Evolutionary conservation across 1,284 basidiomycete species (phyloP).

Genomic region (Malassezia obtusa): DNA sequence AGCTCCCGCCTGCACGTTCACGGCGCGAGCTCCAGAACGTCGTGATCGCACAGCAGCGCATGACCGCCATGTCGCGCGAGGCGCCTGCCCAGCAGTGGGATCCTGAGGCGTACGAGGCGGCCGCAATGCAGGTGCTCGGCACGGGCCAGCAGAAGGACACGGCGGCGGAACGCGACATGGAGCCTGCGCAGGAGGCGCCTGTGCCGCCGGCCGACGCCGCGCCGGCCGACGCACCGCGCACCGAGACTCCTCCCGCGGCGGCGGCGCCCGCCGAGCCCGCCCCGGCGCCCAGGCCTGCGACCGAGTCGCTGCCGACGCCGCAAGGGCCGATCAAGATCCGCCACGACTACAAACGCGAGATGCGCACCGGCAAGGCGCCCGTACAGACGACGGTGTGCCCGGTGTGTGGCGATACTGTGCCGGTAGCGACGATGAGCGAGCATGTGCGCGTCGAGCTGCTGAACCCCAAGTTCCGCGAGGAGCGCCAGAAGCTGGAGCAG

Average conservation of each 20-base stretch:
- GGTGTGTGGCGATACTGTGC: slow-evolving; percentile 86
- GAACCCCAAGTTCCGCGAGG: slow-evolving; percentile 62
- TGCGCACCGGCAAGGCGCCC: slow-evolving; percentile 18
- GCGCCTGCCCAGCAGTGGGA: slow-evolving; percentile 2
- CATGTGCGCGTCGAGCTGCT: slow-evolving; percentile 97
- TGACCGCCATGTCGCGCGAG: slow-evolving; percentile 98
- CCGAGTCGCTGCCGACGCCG: not conserved
- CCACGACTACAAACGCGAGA: slow-evolving; percentile 77
- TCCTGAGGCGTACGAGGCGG: slow-evolving; percentile 54
- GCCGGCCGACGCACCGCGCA: not conserved
- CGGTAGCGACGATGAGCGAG: slow-evolving; percentile 86
- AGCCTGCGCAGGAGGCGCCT: not conserved
- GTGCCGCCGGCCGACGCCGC: not conserved
- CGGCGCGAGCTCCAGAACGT: slow-evolving; percentile 89
- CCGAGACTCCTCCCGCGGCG: slow-evolving; percentile 1
- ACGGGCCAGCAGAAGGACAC: slow-evolving; percentile 51
- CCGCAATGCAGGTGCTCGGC: slow-evolving; percentile 45
- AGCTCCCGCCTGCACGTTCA: slow-evolving; percentile 87
- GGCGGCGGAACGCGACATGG: slow-evolving; percentile 60
- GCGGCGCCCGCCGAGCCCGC: slow-evolving; percentile 17
- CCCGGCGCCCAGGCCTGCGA: not conserved
- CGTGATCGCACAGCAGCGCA: slow-evolving; percentile 91
- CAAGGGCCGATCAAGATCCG: slow-evolving; percentile 56
- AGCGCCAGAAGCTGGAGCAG: slow-evolving; percentile 37
- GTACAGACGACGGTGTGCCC: slow-evolving; percentile 62